Base-by-base conservation (phyloP, 306 rosid species). In the Cucumis cinereus region DNA sequence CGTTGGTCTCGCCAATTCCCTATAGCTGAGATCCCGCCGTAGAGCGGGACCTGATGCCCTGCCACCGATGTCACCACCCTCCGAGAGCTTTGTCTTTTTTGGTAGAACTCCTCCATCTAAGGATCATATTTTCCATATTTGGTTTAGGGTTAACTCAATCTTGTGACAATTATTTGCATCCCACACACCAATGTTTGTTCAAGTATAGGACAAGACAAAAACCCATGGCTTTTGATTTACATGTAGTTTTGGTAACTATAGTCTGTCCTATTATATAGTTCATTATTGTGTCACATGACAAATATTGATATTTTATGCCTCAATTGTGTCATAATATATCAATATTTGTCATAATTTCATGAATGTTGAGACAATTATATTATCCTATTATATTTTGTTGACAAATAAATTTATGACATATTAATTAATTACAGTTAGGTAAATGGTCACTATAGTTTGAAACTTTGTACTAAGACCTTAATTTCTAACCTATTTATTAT, bases 11-110 rank as follows among this genome's bases (percentile, higher is more conserved):
- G 72, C 0, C 74, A 83, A 10, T 74, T 77, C 0, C 76, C 86
- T 22, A 90, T 81, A 17, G 33, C 88, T 0, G 96, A 73, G 8
- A 91, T 79, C 2, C 95, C 96, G 1, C 98, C 98, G 40, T 94
- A 91, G 30, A 94, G 87, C 33, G 97, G 91, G 62, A 94, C 82
- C 76, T 94, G 97, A 66, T 85, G 63, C 20, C 92, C 96, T 2
- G 16, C 54, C 60, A 91, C 97, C 67, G 82, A 79, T 6, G 90
- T 91, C 41, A 52, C 69, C 57, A 82, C 5, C 66, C 56, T 83
- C 68, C 89, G 74, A n/a, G 85, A 76, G 58, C 85, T 86, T 87
- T 89, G 85, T 85, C 97, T 81, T 1, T 79, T 41, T 55, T 91
- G 83, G 59, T 86, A 91, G 58, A 94, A 91, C 83, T 84, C 57